These are phyloP conservation scores for Gamsiella multidivaricata DNA, from an alignment of 192 early-diverging fungal species.

Conservation along the genomic window DNA sequence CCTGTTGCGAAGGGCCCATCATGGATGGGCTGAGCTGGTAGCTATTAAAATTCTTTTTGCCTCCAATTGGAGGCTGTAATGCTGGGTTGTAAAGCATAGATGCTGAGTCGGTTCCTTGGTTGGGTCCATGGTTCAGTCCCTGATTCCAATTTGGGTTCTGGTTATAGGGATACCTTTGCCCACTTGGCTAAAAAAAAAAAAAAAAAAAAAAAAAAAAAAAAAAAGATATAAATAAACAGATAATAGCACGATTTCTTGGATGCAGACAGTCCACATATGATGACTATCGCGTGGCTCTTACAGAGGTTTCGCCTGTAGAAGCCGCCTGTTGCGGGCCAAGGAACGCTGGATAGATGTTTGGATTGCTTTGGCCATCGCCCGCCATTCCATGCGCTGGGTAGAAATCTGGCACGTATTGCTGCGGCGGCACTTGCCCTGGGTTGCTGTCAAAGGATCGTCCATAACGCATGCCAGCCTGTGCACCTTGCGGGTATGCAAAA, in stretches of 20 bases:
- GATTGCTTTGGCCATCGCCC: constrained; percentile 1
- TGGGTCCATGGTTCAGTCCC: not conserved
- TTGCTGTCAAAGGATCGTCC: constrained; percentile 18
- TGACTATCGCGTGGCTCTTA: not conserved
- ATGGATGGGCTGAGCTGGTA: constrained; percentile 12
- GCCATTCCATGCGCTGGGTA: not conserved
- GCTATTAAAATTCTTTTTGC: constrained; percentile 24
- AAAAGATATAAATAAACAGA: no score
- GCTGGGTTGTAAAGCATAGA: constrained; percentile 20
- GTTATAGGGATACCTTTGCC: constrained; percentile 15
- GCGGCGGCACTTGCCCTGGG: not conserved
- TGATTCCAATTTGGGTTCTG: constrained; percentile 38
- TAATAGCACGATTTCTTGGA: no score
- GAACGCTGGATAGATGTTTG: constrained; percentile 19
- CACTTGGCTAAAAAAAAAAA: constrained; percentile 15
- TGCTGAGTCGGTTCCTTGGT: constrained; percentile 16
- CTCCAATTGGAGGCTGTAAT: constrained; percentile 8
- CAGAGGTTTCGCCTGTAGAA: constrained; percentile 23
- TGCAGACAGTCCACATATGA: not conserved
- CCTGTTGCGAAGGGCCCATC: constrained; percentile 10
- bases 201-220: constrained; percentile 16
- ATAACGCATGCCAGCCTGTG: constrained; percentile 7
- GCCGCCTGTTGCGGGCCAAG: not conserved
- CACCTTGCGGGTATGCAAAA: constrained; percentile 25
- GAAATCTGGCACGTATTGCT: constrained; percentile 24